Base-by-base conservation (phyloP, 768 basidiomycete genomes). In the Tulasnella sp. region DNA sequence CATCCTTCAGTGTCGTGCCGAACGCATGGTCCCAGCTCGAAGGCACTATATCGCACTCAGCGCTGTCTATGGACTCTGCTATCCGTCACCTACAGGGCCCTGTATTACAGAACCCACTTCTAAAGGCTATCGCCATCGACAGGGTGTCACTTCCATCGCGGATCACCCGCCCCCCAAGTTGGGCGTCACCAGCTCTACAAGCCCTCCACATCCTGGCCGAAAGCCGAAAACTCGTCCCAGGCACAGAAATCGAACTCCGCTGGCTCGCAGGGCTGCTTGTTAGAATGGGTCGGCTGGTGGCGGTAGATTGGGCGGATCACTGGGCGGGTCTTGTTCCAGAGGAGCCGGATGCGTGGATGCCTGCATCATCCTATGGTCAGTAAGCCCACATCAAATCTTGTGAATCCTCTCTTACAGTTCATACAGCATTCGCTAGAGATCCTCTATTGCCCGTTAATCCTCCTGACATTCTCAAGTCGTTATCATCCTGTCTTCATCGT, bases 281-380 rank as follows among this genome's bases (percentile, higher is more conserved):
- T 10, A 45, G 58, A 9, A 29, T 70, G 19, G 62, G 59, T 2
- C 66, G 77, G 22, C 72, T 79, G 12, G 77, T 88, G 15, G 80
- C 87, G 19, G 81, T 83, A 0, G 91, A 91, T 66, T 94, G 92
- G 92, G 80, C 80, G 4, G 91, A 96, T 70, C 92, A 92, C 67
- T 94, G 92, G 92, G 84, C 85, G 66, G 78, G 91, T 11, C 72
- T 90, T 43, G 81, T 82, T 64, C 87, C 90, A 2, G 77, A 79
- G 46, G 76, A 76, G 25, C 72, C 78, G 63, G 70, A 72, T n/a
- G 68, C 70, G 27, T 87, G 87, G 88, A 80, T 81, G 1, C 73
- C 76, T 1, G 71, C 77, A 15, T 69, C 34, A 65, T 73, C 53
- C 67, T 78, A 80, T 64, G 60, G 76, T 71, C 11, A 27, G 19